These are phyloP conservation scores for Fusarium sp. DNA, from an alignment of 2,329 filamentous ascomycete species.

Conservation along the genomic window DNA sequence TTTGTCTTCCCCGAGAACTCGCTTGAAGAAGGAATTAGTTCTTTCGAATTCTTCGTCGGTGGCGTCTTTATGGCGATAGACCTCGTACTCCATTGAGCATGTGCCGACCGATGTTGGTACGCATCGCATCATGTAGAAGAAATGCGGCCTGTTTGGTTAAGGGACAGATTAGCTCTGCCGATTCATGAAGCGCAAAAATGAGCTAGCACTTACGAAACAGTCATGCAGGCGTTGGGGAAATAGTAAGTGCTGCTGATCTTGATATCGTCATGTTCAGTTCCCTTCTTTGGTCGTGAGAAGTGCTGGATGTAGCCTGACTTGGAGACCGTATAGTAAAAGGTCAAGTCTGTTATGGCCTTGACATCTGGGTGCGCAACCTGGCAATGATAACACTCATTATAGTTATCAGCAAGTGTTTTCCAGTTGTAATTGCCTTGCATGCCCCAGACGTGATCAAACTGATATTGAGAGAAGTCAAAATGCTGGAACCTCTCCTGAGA, in stretches of 20 bases:
- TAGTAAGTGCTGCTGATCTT: constrained; percentile 17
- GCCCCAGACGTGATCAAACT: constrained; percentile 64
- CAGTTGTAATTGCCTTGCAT: constrained; percentile 65
- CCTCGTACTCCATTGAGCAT: constrained; percentile 46
- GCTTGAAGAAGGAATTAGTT: constrained; percentile 66
- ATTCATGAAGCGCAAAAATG: no score
- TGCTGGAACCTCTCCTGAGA: constrained; percentile 53
- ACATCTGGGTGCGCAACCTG: constrained; percentile 26
- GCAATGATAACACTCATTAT: constrained; percentile 58
- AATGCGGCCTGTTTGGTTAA: no score
- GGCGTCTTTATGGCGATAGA: constrained; percentile 67
- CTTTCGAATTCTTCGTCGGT: constrained; percentile 63
- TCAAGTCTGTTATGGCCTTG: background rate
- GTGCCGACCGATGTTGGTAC: constrained; percentile 23
- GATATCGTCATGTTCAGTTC: constrained; percentile 1
- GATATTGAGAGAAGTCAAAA: constrained; percentile 60
- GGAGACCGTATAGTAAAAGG: background rate
- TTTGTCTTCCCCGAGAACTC: constrained; percentile 67
- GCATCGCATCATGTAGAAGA: constrained; percentile 30
- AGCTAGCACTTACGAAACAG: constrained; percentile 29
- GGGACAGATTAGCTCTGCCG: no score
- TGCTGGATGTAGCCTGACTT: constrained; percentile 30
- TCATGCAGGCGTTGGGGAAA: constrained; percentile 28
- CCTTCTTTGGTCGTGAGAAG: background rate
- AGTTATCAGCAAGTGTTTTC: constrained; percentile 68